Percentiles rank a stretch among this genome's conserved stretches.
phyloP scores from a whole-genome alignment of 2,329 filamentous ascomycete genomes.

The Verticillium dahliae region DNA sequence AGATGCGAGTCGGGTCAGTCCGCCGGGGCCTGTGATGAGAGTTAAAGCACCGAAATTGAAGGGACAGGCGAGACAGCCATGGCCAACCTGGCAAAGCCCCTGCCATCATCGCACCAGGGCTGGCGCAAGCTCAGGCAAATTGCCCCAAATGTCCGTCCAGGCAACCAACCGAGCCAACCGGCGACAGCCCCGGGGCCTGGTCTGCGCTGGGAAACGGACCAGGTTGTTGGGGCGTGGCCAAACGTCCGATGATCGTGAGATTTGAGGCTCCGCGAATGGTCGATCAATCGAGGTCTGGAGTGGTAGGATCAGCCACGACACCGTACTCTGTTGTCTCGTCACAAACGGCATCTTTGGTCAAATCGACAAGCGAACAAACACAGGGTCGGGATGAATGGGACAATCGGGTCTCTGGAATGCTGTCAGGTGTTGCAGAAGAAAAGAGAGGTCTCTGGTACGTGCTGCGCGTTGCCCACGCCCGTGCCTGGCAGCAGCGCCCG shows the following conservation, averaged over 20 bases:
- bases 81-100: not conserved
- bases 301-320: not conserved
- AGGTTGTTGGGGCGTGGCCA: not conserved
- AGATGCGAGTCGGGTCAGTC: not conserved
- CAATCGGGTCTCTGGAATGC: not conserved
- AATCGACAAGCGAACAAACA: not conserved
- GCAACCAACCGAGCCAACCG: not conserved
- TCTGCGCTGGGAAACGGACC: not conserved
- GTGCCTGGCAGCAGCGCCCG: not conserved
- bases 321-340: not conserved
- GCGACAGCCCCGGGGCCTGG: too few relatives aligned
- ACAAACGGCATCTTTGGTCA: not conserved
- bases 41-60: not conserved
- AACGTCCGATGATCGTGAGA: not conserved
- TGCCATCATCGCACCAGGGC: not conserved
- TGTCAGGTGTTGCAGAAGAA: not conserved
- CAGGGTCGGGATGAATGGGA: not conserved
- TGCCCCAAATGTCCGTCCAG: not conserved
- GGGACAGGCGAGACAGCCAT: not conserved
- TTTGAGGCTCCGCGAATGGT: not conserved
- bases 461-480: not conserved
- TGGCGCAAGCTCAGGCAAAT: not conserved
- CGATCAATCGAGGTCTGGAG: not conserved
- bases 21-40: not conserved
- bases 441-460: not conserved